phyloP scores from a whole-genome alignment of 257 asterid species.

The Penstemon newberryi region DNA sequence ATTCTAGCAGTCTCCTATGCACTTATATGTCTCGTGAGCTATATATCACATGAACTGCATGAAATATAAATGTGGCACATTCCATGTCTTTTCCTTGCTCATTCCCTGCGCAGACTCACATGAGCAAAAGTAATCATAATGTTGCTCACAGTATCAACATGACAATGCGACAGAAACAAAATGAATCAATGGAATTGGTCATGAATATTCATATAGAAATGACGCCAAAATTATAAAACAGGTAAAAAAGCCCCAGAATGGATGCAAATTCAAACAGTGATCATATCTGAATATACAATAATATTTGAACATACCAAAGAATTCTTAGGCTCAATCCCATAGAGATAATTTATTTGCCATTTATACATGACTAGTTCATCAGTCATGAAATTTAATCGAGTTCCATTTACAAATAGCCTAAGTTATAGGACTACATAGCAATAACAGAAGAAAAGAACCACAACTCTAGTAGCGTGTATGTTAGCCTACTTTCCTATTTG shows the following conservation, averaged over 20 bases:
- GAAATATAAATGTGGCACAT: background rate
- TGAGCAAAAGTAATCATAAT: background rate
- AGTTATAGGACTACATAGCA: background rate
- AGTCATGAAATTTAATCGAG: background rate
- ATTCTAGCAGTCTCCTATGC: background rate
- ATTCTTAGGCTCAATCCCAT: background rate
- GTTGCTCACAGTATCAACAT: background rate
- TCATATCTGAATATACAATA: background rate
- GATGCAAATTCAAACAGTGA: background rate
- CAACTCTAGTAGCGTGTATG: too few relatives aligned
- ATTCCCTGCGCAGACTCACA: background rate
- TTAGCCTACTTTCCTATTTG: too few relatives aligned
- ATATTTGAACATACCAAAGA: background rate
- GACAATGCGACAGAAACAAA: background rate
- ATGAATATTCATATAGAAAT: background rate
- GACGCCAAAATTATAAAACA: slow-evolving; percentile 3
- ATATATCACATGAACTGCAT: background rate
- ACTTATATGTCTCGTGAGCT: slow-evolving; percentile 1
- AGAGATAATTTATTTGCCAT: background rate
- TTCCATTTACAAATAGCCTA: slow-evolving; percentile 20
- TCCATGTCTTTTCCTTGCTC: background rate
- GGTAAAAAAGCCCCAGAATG: background rate
- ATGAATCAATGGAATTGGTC: background rate
- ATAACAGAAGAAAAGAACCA: too few relatives aligned
- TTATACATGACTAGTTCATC: background rate